These are phyloP conservation scores for Rosa lucieae DNA, from an alignment of 306 rosid species.

Conservation along the genomic window DNA sequence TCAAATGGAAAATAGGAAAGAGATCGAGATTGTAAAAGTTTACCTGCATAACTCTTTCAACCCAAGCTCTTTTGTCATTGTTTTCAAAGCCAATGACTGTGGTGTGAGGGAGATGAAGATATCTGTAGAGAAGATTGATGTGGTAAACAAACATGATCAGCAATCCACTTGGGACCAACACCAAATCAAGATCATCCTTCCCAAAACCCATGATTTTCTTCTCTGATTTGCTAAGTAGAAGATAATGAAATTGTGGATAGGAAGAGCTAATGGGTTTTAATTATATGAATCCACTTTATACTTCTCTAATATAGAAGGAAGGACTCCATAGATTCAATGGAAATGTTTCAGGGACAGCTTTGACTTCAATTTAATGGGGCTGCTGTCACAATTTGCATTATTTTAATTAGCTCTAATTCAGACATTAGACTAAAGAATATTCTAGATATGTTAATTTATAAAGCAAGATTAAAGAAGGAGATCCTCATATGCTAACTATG, in stretches of 20 bases:
- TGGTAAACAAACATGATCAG: conserved; percentile 69
- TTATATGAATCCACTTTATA: not conserved
- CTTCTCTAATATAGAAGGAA: not conserved
- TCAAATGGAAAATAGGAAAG: not conserved
- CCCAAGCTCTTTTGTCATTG: conserved; percentile 73
- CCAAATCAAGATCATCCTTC: conserved; percentile 63
- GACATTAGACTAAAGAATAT: not conserved
- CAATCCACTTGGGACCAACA: conserved; percentile 70
- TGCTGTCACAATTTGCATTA: conserved; percentile 2
- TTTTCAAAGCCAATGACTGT: conserved; percentile 78
- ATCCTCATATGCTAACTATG: not conserved
- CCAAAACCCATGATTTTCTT: conserved; percentile 41
- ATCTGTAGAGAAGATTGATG: conserved; percentile 59
- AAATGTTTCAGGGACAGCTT: not conserved
- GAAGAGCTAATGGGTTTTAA: not conserved
- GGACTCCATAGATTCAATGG: not conserved
- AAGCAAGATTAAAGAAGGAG: not conserved
- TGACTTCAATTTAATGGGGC: conserved; percentile 21
- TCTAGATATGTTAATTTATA: conserved; percentile 2
- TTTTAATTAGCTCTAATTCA: not conserved
- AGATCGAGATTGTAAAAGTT: conserved; percentile 1
- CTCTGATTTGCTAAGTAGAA: not conserved
- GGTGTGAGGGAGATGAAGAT: conserved; percentile 55
- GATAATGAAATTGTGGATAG: not conserved
- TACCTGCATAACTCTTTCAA: conserved; percentile 68